phyloP scores from a whole-genome alignment of 306 rosid genomes.

The Sicyos edulis region DNA sequence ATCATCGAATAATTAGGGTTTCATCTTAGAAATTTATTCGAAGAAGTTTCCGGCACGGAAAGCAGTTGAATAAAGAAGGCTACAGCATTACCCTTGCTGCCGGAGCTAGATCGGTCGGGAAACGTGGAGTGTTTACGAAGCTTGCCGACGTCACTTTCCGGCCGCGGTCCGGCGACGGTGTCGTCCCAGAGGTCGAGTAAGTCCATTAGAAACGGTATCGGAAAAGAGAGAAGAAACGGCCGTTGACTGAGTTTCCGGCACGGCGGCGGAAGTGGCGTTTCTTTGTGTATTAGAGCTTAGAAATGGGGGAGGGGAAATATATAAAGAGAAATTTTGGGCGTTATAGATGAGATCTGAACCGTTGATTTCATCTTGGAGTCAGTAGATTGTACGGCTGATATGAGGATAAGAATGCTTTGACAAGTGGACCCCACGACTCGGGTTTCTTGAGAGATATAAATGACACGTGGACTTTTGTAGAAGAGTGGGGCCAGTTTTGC shows the following conservation, averaged over 20 bases:
- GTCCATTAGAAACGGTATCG: constrained; percentile 36
- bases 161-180: constrained; percentile 86
- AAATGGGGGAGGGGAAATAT: not conserved
- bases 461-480: constrained; percentile 7
- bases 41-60: not conserved
- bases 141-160: constrained; percentile 81
- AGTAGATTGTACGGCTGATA: constrained; percentile 29
- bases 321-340: constrained; percentile 32
- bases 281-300: not conserved
- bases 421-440: constrained; percentile 33
- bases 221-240: not conserved
- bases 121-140: constrained; percentile 64
- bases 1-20: not conserved
- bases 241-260: not conserved
- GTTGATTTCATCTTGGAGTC: constrained; percentile 2
- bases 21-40: not conserved
- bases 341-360: constrained; percentile 36
- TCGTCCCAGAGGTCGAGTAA: constrained; percentile 97
- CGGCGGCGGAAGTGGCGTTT: not conserved
- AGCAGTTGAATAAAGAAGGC: not conserved
- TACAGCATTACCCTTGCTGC: constrained; percentile 59
- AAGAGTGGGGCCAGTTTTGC: not conserved
- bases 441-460: not conserved
- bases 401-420: constrained; percentile 45
- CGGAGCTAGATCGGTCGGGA: constrained; percentile 40